phyloP scores from a whole-genome alignment of 176 grass and related monocot genomes.

The Carex myosuroides region DNA sequence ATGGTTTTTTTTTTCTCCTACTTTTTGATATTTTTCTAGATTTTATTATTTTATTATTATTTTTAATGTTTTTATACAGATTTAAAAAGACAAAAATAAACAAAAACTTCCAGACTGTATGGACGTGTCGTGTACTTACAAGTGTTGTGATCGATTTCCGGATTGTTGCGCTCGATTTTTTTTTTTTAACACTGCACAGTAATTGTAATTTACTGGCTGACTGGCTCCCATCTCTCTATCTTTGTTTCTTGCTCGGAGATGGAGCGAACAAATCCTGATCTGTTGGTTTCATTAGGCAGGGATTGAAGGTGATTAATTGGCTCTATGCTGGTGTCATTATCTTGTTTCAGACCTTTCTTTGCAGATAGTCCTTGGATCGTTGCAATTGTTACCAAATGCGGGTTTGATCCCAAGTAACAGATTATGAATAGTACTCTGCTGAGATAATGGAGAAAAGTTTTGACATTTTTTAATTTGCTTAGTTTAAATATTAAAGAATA shows the following conservation, averaged over 20 bases:
- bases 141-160: too few species aligned
- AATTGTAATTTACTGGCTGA: background rate
- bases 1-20: too few species aligned
- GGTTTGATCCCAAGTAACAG: background rate
- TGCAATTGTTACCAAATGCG: background rate
- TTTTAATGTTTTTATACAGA: too few species aligned
- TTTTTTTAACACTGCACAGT: too few species aligned
- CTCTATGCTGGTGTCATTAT: background rate
- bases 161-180: too few species aligned
- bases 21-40: too few species aligned
- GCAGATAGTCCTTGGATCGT: background rate
- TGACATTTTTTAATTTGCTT: background rate
- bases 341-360: background rate
- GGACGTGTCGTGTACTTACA: too few species aligned
- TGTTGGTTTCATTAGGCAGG: conserved; percentile 10
- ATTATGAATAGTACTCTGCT: background rate
- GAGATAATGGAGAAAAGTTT: background rate
- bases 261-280: background rate
- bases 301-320: background rate
- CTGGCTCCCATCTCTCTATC: background rate
- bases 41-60: too few species aligned
- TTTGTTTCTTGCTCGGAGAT: background rate
- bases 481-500: too few species aligned
- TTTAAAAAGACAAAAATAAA: too few species aligned
- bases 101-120: too few species aligned